Evolutionary conservation across 2,329 filamentous ascomycete genomes (phyloP).

Genomic region (Apiospora sp.): DNA sequence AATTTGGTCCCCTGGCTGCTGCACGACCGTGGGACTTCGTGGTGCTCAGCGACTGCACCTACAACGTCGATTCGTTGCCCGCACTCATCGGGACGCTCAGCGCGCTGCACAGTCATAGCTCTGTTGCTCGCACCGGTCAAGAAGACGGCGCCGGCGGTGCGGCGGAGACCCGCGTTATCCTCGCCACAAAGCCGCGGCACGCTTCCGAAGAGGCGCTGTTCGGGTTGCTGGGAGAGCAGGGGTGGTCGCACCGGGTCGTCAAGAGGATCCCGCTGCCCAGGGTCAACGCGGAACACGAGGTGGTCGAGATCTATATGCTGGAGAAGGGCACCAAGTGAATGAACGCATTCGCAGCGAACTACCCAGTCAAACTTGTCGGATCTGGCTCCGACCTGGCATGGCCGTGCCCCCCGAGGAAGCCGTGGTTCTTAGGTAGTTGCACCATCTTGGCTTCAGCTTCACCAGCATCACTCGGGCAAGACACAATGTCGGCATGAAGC

Average conservation of each 20-base stretch:
- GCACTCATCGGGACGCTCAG: conserved; percentile 62
- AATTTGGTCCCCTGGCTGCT: conserved; percentile 51
- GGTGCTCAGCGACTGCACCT: conserved; percentile 67
- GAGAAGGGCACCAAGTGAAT: conserved; percentile 38
- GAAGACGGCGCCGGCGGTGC: too few relatives aligned
- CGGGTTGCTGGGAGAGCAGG: conserved; percentile 51
- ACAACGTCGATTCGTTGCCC: conserved; percentile 64
- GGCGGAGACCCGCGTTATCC: conserved; percentile 52
- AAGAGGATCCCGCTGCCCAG: conserved; percentile 55
- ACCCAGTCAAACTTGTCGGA: too few relatives aligned
- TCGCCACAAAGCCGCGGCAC: conserved; percentile 65
- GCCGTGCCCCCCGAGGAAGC: too few relatives aligned
- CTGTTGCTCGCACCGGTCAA: conserved; percentile 15
- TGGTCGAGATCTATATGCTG: conserved; percentile 62
- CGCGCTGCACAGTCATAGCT: conserved; percentile 53
- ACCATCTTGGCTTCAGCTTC: too few relatives aligned
- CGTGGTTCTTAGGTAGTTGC: too few relatives aligned
- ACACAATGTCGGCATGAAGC: too few relatives aligned
- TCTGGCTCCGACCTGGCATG: too few relatives aligned
- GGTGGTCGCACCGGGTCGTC: conserved; percentile 54
- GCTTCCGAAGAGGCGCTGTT: conserved; percentile 60
- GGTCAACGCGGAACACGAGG: conserved; percentile 52
- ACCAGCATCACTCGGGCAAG: too few relatives aligned
- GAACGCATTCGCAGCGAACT: too few relatives aligned
- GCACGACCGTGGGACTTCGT: conserved; percentile 59